A percentile compares a stretch with the other conserved stretches of the same genome.
Conservation (phyloP, 495 filamentous ascomycete species). For the Alectoria sarmentosa region DNA sequence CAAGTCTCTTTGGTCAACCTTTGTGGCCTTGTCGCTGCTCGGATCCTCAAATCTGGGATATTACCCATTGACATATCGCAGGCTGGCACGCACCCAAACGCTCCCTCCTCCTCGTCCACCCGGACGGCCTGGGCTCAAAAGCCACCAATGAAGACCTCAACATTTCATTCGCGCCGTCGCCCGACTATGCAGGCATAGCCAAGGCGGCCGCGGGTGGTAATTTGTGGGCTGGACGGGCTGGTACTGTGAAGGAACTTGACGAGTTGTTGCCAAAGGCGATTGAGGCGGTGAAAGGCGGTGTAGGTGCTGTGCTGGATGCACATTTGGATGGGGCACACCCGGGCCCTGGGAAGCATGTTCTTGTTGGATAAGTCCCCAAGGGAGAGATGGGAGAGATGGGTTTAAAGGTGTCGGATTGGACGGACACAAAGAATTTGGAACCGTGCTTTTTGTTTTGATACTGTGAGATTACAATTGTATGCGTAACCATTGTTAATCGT, state of each 20-base stretch:
- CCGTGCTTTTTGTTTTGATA: background rate
- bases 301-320: slow-evolving; percentile 59
- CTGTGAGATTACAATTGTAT: too few relatives aligned
- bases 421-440: background rate
- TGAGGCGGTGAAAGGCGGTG: slow-evolving; percentile 57
- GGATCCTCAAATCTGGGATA: background rate
- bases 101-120: slow-evolving; percentile 75
- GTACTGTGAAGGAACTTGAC: slow-evolving; percentile 55
- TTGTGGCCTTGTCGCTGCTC: background rate
- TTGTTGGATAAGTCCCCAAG: background rate
- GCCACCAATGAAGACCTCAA: slow-evolving; percentile 82
- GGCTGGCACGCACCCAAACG: slow-evolving; percentile 81
- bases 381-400: background rate
- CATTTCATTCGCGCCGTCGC: slow-evolving; percentile 77
- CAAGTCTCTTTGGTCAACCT: slow-evolving; percentile 25
- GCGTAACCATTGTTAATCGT: too few relatives aligned
- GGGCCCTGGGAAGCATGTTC: background rate
- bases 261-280: slow-evolving; percentile 57
- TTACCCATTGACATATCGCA: slow-evolving; percentile 21
- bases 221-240: slow-evolving; percentile 60
- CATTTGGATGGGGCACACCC: slow-evolving; percentile 39
- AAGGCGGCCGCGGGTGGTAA: slow-evolving; percentile 80
- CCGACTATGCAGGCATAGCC: slow-evolving; percentile 88
- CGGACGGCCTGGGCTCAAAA: slow-evolving; percentile 67
- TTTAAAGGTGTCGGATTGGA: background rate